phyloP scores from a whole-genome alignment of 805 yeast genomes.

The Nakazawaea laoshanensis region DNA sequence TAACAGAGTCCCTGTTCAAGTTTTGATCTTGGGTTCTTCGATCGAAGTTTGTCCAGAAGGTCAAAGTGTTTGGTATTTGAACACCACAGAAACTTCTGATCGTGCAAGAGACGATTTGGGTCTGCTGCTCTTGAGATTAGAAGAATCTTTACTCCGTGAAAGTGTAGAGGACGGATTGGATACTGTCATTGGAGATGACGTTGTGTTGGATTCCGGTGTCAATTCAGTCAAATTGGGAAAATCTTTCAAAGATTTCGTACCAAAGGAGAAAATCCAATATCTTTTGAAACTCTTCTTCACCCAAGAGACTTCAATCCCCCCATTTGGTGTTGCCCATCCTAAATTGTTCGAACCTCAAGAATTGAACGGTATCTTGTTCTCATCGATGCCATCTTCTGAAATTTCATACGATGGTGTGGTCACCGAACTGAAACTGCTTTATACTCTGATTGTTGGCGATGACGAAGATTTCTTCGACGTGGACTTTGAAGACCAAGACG shows the following conservation, averaged over 20 bases:
- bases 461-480: slow-evolving; percentile 95
- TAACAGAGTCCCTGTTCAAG: slow-evolving; percentile 76
- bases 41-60: slow-evolving; percentile 83
- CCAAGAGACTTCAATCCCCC: slow-evolving; percentile 49
- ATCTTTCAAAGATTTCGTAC: slow-evolving; percentile 76
- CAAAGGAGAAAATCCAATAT: slow-evolving; percentile 61
- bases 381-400: slow-evolving; percentile 71
- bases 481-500: slow-evolving; percentile 93
- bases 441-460: slow-evolving; percentile 77
- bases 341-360: slow-evolving; percentile 26
- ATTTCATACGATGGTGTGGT: slow-evolving; percentile 87
- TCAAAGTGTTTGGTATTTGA: slow-evolving; percentile 84
- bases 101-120: slow-evolving; percentile 73
- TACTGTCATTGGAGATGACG: slow-evolving; percentile 36
- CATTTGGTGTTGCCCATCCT: slow-evolving; percentile 42
- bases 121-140: slow-evolving; percentile 73
- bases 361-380: slow-evolving; percentile 34
- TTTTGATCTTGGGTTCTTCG: slow-evolving; percentile 78
- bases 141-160: slow-evolving; percentile 73
- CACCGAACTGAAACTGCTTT: slow-evolving; percentile 69
- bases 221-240: slow-evolving; percentile 83
- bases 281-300: slow-evolving; percentile 54
- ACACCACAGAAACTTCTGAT: slow-evolving; percentile 63
- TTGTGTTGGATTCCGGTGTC: slow-evolving; percentile 41
- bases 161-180: slow-evolving; percentile 51